These are phyloP conservation scores for Hemisphaericaspora subhashii DNA, from an alignment of 1,139 yeast species.

Conservation along the genomic window DNA sequence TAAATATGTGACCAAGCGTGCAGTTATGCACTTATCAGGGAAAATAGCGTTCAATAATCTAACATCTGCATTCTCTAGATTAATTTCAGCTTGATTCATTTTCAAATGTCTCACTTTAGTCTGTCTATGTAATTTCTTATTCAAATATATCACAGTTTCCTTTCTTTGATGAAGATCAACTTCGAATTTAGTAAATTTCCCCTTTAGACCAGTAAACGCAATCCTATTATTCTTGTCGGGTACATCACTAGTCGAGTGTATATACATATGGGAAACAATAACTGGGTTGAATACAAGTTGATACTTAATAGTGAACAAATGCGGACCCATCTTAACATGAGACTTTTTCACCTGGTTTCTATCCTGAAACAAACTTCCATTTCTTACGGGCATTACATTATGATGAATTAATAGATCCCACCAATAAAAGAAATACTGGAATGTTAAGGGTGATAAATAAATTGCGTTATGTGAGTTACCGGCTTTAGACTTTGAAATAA, in stretches of 20 bases:
- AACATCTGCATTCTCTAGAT: constrained; percentile 68
- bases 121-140: constrained; percentile 56
- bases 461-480: constrained; percentile 62
- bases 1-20: constrained; percentile 46
- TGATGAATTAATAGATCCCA: constrained; percentile 75
- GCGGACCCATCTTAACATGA: constrained; percentile 69
- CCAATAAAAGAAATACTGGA: constrained; percentile 76
- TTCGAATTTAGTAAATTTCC: constrained; percentile 60
- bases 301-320: constrained; percentile 78
- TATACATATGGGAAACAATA: constrained; percentile 68
- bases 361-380: constrained; percentile 60
- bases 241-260: constrained; percentile 42
- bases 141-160: constrained; percentile 61
- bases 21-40: constrained; percentile 53
- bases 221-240: constrained; percentile 46
- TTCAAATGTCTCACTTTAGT: constrained; percentile 59
- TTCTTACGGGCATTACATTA: constrained; percentile 71
- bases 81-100: constrained; percentile 76
- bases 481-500: constrained; percentile 32
- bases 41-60: constrained; percentile 70
- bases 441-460: constrained; percentile 71
- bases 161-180: constrained; percentile 85
- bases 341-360: constrained; percentile 28
- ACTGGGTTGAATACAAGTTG: constrained; percentile 73
- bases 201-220: constrained; percentile 78